Evolutionary conservation across 345 rosid genomes (phyloP).

Genomic region (Euphorbia pulcherrima): DNA sequence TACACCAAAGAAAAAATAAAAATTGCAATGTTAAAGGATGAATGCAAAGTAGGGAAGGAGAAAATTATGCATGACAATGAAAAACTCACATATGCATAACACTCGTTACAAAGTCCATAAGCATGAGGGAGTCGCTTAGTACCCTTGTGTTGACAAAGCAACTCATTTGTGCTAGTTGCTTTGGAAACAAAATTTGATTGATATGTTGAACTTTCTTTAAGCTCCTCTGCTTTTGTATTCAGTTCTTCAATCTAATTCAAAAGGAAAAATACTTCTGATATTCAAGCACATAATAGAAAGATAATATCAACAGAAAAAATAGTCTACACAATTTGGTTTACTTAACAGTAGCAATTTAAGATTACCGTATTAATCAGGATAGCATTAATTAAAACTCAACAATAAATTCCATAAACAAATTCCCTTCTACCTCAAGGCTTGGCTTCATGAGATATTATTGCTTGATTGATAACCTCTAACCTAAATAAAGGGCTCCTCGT

Average conservation of each 20-base stretch:
- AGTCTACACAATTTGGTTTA: background rate
- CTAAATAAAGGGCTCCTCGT: background rate
- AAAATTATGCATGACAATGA: background rate
- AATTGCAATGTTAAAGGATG: conserved; percentile 12
- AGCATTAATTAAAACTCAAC: background rate
- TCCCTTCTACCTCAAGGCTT: background rate
- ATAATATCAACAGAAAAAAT: background rate
- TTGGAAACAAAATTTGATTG: conserved; percentile 26
- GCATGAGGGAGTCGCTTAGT: conserved; percentile 34
- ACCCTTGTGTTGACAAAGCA: conserved; percentile 70
- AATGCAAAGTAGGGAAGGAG: conserved; percentile 1
- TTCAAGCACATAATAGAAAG: conserved; percentile 3
- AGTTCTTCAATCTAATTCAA: conserved; percentile 66
- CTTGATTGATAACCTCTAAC: background rate
- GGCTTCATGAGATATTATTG: background rate
- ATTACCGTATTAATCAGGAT: background rate
- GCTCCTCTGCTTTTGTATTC: conserved; percentile 49
- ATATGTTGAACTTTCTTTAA: conserved; percentile 29
- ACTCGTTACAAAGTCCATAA: conserved; percentile 65
- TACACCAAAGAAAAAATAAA: conserved; percentile 29
- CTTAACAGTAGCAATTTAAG: background rate
- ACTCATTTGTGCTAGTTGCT: conserved; percentile 25
- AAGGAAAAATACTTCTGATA: conserved; percentile 8
- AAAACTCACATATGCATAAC: conserved; percentile 58
- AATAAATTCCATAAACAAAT: background rate